Percentiles rank a stretch among this genome's conserved stretches.
These are phyloP conservation scores for Elsinoe fawcettii DNA, from an alignment of 2,329 filamentous ascomycete genomes.

Conservation along the genomic window DNA sequence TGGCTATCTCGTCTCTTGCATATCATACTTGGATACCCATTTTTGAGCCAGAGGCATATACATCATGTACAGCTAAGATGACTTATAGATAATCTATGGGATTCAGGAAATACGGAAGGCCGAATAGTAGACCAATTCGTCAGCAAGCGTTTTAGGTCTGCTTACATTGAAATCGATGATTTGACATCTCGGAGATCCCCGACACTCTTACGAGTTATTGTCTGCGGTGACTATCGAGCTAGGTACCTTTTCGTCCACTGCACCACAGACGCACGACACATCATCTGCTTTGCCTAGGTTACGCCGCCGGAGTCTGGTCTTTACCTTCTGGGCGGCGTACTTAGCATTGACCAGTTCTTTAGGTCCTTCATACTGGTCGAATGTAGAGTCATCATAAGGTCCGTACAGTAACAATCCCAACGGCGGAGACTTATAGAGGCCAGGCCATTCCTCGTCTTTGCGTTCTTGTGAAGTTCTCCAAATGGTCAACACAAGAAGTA, in stretches of 20 bases:
- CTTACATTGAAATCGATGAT: too few species aligned
- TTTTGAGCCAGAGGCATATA: not conserved
- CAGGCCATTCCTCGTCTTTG: not conserved
- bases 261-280: too few species aligned
- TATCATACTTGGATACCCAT: not conserved
- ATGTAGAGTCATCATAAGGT: not conserved
- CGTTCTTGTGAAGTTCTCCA: not conserved
- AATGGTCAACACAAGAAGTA: not conserved
- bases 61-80: not conserved
- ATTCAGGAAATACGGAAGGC: too few species aligned
- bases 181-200: too few species aligned
- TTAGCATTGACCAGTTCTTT: not conserved
- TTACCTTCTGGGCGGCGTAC: not conserved
- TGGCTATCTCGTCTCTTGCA: conserved; percentile 4
- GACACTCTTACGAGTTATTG: too few species aligned
- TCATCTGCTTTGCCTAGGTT: too few species aligned
- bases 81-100: not conserved
- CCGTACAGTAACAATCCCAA: not conserved
- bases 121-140: too few species aligned
- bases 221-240: too few species aligned
- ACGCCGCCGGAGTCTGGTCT: too few species aligned
- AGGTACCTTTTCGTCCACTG: too few species aligned
- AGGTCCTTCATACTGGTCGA: not conserved
- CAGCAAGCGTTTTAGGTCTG: too few species aligned
- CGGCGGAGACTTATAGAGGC: not conserved